phyloP scores from a whole-genome alignment of 768 basidiomycete species.

The Pisolithus tinctorius region DNA sequence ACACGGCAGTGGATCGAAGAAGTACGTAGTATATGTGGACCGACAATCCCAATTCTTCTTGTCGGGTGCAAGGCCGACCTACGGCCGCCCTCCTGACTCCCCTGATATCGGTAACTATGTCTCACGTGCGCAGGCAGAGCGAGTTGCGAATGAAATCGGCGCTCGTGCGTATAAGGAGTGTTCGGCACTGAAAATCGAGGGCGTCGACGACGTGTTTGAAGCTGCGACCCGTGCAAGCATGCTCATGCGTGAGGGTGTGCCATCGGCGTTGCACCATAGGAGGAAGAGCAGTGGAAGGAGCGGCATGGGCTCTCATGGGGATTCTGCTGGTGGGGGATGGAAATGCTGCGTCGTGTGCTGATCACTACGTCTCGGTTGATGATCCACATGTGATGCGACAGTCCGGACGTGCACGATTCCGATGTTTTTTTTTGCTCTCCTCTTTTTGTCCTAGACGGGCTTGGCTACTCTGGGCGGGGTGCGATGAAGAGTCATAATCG shows the following conservation, averaged over 20 bases:
- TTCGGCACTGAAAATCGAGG: constrained; percentile 82
- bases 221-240: constrained; percentile 94
- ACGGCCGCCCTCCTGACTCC: constrained; percentile 50
- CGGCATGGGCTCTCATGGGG: constrained; percentile 26
- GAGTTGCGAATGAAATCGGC: constrained; percentile 76
- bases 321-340: constrained; percentile 38
- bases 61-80: constrained; percentile 97
- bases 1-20: constrained; percentile 89
- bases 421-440: too few relatives aligned
- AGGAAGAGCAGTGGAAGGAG: constrained; percentile 46
- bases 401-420: too few relatives aligned
- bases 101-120: constrained; percentile 53
- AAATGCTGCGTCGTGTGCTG: constrained; percentile 68
- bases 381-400: too few relatives aligned
- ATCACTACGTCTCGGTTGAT: background rate
- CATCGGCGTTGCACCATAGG: constrained; percentile 45
- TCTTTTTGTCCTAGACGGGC: too few relatives aligned
- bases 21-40: constrained; percentile 93
- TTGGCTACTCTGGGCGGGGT: too few relatives aligned
- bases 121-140: constrained; percentile 73
- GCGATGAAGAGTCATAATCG: too few relatives aligned
- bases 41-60: constrained; percentile 86
- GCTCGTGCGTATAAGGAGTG: constrained; percentile 95
- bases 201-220: constrained; percentile 97
- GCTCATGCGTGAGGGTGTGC: constrained; percentile 85